Conservation (phyloP, 306 rosid genomes). For the Gillenia trifoliata region DNA sequence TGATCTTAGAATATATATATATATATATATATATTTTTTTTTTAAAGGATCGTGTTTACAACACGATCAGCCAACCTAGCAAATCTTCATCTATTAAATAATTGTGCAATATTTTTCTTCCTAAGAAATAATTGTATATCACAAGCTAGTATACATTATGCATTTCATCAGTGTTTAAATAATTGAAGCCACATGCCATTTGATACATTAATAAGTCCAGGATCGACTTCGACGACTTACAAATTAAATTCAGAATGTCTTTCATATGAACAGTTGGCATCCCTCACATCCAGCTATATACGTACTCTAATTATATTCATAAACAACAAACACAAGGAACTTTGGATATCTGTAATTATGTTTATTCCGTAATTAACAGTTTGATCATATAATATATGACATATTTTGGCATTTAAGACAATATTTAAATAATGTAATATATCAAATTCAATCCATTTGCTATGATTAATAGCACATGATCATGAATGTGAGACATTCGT, state of each 20-base stretch:
- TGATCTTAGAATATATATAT: too few relatives aligned
- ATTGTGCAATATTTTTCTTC: too few relatives aligned
- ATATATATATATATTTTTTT: too few relatives aligned
- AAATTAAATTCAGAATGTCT: background rate
- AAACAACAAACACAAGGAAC: background rate
- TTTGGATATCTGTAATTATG: background rate
- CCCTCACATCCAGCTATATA: background rate
- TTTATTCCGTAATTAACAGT: background rate
- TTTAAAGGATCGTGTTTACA: too few relatives aligned
- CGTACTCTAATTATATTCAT: background rate
- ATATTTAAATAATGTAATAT: background rate
- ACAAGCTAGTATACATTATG: too few relatives aligned
- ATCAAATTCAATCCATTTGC: background rate
- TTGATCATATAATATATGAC: background rate
- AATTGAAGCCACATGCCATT: too few relatives aligned
- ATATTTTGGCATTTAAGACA: background rate
- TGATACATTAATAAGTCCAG: too few relatives aligned
- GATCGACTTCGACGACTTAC: background rate
- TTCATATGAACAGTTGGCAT: background rate
- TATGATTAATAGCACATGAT: background rate
- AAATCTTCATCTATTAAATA: too few relatives aligned
- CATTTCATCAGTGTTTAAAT: too few relatives aligned
- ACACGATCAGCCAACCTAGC: too few relatives aligned
- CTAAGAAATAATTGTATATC: too few relatives aligned
- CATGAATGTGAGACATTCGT: background rate